A percentile compares a stretch with the other conserved stretches of the same genome.
Conservation (phyloP, 2,329 filamentous ascomycete species). For the Phialophora tarda region DNA sequence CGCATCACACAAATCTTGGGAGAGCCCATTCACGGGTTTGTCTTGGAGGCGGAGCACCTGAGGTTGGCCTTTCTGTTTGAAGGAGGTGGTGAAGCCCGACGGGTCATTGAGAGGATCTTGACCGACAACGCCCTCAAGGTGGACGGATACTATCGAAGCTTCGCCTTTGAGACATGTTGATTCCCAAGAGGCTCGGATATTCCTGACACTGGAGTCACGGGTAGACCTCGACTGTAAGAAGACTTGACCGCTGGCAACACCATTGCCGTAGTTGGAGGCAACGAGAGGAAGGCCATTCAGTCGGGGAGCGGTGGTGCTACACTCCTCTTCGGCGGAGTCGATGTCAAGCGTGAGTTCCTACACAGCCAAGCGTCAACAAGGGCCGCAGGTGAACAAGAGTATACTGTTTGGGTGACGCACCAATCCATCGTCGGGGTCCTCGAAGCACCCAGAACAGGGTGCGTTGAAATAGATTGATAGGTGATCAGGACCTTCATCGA, state of each 20-base stretch:
- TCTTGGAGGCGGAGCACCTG: slow-evolving; percentile 42
- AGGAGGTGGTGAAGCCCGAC: slow-evolving; percentile 46
- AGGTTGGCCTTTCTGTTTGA: slow-evolving; percentile 41
- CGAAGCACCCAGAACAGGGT: slow-evolving; percentile 35
- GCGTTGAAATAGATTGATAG: slow-evolving; percentile 35
- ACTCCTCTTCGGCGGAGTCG: slow-evolving; percentile 40
- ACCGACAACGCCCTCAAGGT: slow-evolving; percentile 37
- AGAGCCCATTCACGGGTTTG: slow-evolving; percentile 38
- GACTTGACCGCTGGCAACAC: slow-evolving; percentile 38
- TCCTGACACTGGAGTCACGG: slow-evolving; percentile 30
- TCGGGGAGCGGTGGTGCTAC: slow-evolving; percentile 39
- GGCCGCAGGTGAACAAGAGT: neutral
- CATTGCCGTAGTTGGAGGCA: slow-evolving; percentile 14
- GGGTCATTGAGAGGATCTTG: slow-evolving; percentile 32
- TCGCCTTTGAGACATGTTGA: slow-evolving; percentile 42
- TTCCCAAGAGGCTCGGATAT: slow-evolving; percentile 40
- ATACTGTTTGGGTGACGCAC: slow-evolving; percentile 27
- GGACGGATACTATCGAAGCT: slow-evolving; percentile 43
- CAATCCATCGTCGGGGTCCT: slow-evolving; percentile 33
- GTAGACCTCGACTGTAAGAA: slow-evolving; percentile 38
- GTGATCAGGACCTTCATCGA: slow-evolving; percentile 27
- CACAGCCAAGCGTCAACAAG: slow-evolving; percentile 18
- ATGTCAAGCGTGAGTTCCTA: slow-evolving; percentile 43
- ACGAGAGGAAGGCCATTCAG: slow-evolving; percentile 43
- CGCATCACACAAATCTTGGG: slow-evolving; percentile 34